Conservation (phyloP, 2,329 filamentous ascomycete genomes). For the Lomentospora prolificans region DNA sequence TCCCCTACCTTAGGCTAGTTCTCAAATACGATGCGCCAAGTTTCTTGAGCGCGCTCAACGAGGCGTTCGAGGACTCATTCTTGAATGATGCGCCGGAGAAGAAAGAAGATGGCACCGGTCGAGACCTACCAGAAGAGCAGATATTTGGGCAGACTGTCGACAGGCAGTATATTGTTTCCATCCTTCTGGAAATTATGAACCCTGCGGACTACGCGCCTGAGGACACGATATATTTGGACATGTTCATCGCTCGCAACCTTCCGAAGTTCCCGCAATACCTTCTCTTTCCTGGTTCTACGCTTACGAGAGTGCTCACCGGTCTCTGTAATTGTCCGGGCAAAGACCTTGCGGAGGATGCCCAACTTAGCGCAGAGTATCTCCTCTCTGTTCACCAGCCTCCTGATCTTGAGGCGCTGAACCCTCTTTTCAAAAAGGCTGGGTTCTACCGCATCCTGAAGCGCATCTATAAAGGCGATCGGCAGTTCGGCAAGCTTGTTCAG, state of each 20-base stretch:
- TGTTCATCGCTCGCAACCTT: constrained; percentile 94
- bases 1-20: constrained; percentile 75
- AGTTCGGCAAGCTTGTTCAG: constrained; percentile 68
- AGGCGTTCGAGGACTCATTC: constrained; percentile 92
- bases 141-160: constrained; percentile 66
- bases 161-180: constrained; percentile 85
- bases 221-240: constrained; percentile 91
- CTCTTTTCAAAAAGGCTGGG: constrained; percentile 65
- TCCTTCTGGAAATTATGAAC: constrained; percentile 85
- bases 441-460: constrained; percentile 92
- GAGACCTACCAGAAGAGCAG: constrained; percentile 52
- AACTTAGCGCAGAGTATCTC: constrained; percentile 93
- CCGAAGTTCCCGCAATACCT: constrained; percentile 97
- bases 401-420: constrained; percentile 65
- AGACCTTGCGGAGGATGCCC: constrained; percentile 82
- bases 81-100: constrained; percentile 70
- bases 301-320: constrained; percentile 71
- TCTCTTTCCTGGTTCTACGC: constrained; percentile 73
- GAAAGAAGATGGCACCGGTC: constrained; percentile 40
- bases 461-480: constrained; percentile 68
- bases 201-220: constrained; percentile 61
- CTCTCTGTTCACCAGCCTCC: constrained; percentile 88
- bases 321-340: constrained; percentile 75
- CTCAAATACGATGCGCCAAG: constrained; percentile 83
- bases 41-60: constrained; percentile 90